A percentile compares a stretch with the other conserved stretches of the same genome.
These are phyloP conservation scores for Collybiopsis confluens DNA, from an alignment of 768 basidiomycete genomes.

Conservation along the genomic window DNA sequence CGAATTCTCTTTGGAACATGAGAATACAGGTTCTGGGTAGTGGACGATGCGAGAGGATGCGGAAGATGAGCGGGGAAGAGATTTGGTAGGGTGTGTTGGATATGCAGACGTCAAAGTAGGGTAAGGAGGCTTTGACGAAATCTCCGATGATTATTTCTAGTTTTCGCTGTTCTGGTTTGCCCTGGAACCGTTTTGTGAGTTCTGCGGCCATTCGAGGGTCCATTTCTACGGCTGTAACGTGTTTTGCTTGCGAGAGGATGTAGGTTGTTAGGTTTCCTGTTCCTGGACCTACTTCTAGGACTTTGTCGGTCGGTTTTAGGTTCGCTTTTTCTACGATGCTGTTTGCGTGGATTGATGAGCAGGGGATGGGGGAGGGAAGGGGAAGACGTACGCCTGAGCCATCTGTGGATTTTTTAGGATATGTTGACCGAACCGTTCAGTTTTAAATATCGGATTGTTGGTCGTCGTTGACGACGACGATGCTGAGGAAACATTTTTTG, in stretches of 20 bases:
- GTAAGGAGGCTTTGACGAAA: conserved; percentile 96
- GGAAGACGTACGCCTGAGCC: conserved; percentile 70
- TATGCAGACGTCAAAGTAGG: conserved; percentile 99
- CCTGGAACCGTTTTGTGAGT: conserved; percentile 93
- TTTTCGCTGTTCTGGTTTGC: conserved; percentile 94
- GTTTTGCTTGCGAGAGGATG: conserved; percentile 90
- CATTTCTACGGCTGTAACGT: conserved; percentile 93
- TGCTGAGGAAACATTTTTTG: conserved; percentile 36
- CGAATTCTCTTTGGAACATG: conserved; percentile 99
- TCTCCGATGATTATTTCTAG: conserved; percentile 95
- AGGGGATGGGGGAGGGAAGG: conserved; percentile 1
- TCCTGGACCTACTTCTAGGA: conserved; percentile 96
- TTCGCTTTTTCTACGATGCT: conserved; percentile 79
- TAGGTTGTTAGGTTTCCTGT: conserved; percentile 94
- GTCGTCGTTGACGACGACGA: conserved; percentile 41
- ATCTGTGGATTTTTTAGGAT: conserved; percentile 93
- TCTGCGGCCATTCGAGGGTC: conserved; percentile 99
- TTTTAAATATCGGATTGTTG: conserved; percentile 92
- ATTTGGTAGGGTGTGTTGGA: conserved; percentile 99
- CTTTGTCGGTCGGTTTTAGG: conserved; percentile 89
- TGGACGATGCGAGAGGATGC: conserved; percentile 92
- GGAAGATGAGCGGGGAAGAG: conserved; percentile 96
- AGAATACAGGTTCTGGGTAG: conserved; percentile 91
- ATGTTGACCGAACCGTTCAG: conserved; percentile 94
- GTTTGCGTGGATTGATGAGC: conserved; percentile 11